A percentile compares a stretch with the other conserved stretches of the same genome.
Conservation (phyloP, 176 grass and related monocot genomes). For the Lolium multiflorum region DNA sequence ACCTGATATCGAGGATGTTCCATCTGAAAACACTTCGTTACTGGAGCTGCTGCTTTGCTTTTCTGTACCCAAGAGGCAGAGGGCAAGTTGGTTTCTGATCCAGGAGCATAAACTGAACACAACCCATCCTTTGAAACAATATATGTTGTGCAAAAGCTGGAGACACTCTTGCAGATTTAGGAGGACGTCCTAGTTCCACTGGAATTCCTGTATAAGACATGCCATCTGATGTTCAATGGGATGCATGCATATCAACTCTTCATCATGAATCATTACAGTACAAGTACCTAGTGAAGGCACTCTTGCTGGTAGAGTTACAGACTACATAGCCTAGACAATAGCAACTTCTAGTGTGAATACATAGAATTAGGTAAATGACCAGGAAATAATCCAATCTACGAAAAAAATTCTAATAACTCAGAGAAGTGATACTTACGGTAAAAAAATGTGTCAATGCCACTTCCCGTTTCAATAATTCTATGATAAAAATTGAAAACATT, state of each 20-base stretch:
- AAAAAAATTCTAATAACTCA: too few species aligned
- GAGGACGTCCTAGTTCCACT: conserved; percentile 33
- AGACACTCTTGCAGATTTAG: conserved; percentile 45
- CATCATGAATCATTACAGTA: background rate
- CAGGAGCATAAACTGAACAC: conserved; percentile 44
- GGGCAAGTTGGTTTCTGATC: background rate
- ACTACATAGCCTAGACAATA: too few species aligned
- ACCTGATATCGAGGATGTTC: conserved; percentile 38
- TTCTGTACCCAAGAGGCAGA: background rate
- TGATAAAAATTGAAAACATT: too few species aligned
- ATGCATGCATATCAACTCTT: background rate
- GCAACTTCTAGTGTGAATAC: too few species aligned
- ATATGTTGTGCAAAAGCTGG: conserved; percentile 53
- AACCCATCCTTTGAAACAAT: conserved; percentile 46
- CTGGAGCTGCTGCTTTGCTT: background rate
- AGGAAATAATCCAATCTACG: too few species aligned
- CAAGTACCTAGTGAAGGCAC: conserved; percentile 37
- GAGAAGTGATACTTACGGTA: too few species aligned
- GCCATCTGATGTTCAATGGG: background rate
- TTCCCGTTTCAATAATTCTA: too few species aligned
- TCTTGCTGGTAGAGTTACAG: conserved; percentile 35
- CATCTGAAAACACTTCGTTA: conserved; percentile 14
- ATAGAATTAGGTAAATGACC: too few species aligned
- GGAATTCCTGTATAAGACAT: conserved; percentile 37
- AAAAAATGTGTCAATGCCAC: too few species aligned